phyloP scores from a whole-genome alignment of 2,329 filamentous ascomycete species.

The Remersonia thermophila region DNA sequence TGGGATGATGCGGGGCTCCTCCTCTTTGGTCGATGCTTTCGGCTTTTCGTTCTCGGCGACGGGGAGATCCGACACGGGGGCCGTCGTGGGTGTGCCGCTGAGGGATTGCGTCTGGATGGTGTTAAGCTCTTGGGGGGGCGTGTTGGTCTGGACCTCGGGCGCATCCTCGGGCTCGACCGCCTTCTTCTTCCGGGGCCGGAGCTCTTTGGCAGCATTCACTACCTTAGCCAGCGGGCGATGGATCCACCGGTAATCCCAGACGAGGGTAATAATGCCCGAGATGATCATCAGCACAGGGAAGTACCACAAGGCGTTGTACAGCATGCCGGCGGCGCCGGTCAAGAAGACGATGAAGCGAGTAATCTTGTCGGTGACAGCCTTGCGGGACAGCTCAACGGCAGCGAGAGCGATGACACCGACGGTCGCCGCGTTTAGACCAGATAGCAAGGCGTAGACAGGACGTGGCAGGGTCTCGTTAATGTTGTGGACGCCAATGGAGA shows the following conservation, averaged over 20 bases:
- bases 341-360: conserved; percentile 53
- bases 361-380: conserved; percentile 52
- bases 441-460: conserved; percentile 56
- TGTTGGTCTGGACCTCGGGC: background rate
- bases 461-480: conserved; percentile 46
- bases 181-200: too few species aligned
- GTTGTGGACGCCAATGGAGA: conserved; percentile 51
- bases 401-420: conserved; percentile 62
- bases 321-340: conserved; percentile 49
- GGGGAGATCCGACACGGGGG: background rate
- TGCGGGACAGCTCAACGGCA: conserved; percentile 53
- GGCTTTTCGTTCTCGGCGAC: conserved; percentile 1
- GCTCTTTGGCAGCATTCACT: conserved; percentile 7
- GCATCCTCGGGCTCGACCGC: background rate
- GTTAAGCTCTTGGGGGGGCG: background rate
- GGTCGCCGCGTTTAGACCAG: conserved; percentile 58
- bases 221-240: conserved; percentile 23
- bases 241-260: conserved; percentile 44
- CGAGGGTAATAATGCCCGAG: conserved; percentile 38
- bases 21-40: conserved; percentile 8
- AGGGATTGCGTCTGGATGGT: too few species aligned
- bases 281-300: conserved; percentile 52
- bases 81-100: too few species aligned
- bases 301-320: conserved; percentile 65
- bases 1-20: conserved; percentile 23